phyloP scores from a whole-genome alignment of 2,329 filamentous ascomycete genomes.

The Ophiostoma triangulosporum region DNA sequence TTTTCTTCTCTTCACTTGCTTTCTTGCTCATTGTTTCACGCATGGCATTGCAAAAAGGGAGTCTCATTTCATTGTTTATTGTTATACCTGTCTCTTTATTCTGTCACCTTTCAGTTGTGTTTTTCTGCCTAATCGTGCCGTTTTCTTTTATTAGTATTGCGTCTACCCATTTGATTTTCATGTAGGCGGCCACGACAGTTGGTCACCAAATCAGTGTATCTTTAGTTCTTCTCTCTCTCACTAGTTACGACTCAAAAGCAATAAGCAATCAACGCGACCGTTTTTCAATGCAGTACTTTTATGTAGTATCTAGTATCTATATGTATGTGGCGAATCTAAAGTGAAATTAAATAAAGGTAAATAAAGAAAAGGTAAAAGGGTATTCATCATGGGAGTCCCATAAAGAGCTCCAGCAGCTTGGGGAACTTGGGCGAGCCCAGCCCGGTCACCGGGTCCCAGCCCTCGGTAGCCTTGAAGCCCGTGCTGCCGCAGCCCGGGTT shows the following conservation, averaged over 20 bases:
- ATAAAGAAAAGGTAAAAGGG: neutral
- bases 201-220: neutral
- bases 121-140: no score
- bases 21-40: neutral
- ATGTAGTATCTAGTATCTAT: neutral
- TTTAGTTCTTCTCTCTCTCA: neutral
- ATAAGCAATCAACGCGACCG: neutral
- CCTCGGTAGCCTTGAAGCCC: conserved; percentile 1
- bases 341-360: neutral
- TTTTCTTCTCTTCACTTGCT: neutral
- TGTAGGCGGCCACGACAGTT: neutral
- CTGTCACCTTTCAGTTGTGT: neutral
- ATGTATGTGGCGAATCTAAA: no score
- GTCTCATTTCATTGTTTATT: neutral
- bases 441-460: conserved; percentile 16
- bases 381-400: neutral
- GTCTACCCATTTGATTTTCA: neutral
- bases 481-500: conserved; percentile 18
- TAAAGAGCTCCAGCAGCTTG: conserved; percentile 1
- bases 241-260: neutral
- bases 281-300: neutral
- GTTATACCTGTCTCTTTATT: neutral
- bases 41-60: neutral
- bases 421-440: conserved; percentile 2
- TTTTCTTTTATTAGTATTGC: neutral